phyloP scores from a whole-genome alignment of 2,329 filamentous ascomycete genomes.

The Beauveria sp. region DNA sequence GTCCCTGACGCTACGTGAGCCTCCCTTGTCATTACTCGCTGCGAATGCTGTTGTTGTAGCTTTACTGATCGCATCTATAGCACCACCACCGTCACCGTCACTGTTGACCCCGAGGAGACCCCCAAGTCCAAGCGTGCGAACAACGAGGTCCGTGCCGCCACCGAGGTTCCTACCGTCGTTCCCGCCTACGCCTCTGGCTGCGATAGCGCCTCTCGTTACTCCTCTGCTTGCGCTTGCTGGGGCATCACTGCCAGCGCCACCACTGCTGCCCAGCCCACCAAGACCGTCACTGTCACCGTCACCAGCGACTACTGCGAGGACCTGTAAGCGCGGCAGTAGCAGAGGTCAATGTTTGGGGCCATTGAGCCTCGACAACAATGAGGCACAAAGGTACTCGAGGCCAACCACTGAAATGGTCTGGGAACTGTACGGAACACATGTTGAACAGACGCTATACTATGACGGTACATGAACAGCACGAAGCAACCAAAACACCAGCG shows the following conservation, averaged over 20 bases:
- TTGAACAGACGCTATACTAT: not conserved
- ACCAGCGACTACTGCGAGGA: slow-evolving; percentile 35
- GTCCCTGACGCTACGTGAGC: slow-evolving; percentile 33
- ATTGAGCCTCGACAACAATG: not conserved
- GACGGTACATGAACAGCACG: slow-evolving; percentile 9
- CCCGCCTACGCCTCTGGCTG: slow-evolving; percentile 35
- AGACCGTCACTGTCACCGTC: slow-evolving; percentile 33
- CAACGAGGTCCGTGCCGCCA: slow-evolving; percentile 23
- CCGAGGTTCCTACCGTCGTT: slow-evolving; percentile 23
- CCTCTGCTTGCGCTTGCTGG: slow-evolving; percentile 38
- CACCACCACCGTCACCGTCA: slow-evolving; percentile 31
- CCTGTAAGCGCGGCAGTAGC: slow-evolving; percentile 14
- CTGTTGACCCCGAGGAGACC: slow-evolving; percentile 25
- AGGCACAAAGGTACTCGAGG: too few species aligned
- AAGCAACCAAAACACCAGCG: not conserved
- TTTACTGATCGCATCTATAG: slow-evolving; percentile 12
- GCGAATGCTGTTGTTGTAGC: not conserved
- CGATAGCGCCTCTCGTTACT: slow-evolving; percentile 26
- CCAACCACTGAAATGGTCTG: too few species aligned
- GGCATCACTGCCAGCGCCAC: slow-evolving; percentile 32
- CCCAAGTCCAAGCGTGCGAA: slow-evolving; percentile 23
- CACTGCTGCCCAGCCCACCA: slow-evolving; percentile 31
- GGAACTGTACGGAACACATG: not conserved
- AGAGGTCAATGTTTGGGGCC: not conserved
- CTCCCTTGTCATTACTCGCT: too few species aligned